Percentiles rank a stretch among this genome's conserved stretches.
These are phyloP conservation scores for Begonia peltatifolia DNA, from an alignment of 306 rosid genomes.

Conservation along the genomic window DNA sequence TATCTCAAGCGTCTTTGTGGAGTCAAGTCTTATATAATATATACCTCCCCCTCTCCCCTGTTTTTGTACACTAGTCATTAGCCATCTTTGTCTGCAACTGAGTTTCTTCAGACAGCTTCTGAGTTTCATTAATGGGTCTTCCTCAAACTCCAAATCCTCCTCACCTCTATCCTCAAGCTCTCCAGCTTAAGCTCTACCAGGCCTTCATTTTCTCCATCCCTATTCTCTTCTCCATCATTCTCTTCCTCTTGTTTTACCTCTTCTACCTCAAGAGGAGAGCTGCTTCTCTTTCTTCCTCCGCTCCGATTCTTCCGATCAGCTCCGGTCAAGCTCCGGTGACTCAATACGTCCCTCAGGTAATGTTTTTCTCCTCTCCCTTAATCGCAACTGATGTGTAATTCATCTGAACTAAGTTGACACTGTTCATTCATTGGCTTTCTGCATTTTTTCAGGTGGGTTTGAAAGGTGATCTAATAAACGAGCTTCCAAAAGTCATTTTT, in stretches of 20 bases:
- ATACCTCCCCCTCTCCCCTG: background rate
- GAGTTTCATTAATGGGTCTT: slow-evolving; percentile 21
- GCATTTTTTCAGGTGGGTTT: slow-evolving; percentile 38
- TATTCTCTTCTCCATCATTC: slow-evolving; percentile 63
- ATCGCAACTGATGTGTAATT: background rate
- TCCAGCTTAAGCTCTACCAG: slow-evolving; percentile 75
- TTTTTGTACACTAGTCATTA: background rate
- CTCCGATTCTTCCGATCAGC: slow-evolving; percentile 24
- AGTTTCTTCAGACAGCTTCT: background rate
- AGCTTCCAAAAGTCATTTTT: slow-evolving; percentile 48
- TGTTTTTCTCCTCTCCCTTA: background rate
- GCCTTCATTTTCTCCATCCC: slow-evolving; percentile 94
- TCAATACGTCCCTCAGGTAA: slow-evolving; percentile 31
- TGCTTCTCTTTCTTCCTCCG: slow-evolving; percentile 34
- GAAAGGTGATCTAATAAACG: slow-evolving; percentile 39
- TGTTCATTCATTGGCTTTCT: background rate
- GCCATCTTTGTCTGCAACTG: background rate
- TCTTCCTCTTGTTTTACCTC: slow-evolving; percentile 60
- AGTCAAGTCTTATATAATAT: background rate
- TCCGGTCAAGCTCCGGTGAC: slow-evolving; percentile 12
- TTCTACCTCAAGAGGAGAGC: slow-evolving; percentile 86
- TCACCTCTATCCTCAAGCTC: slow-evolving; percentile 58
- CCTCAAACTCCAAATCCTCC: slow-evolving; percentile 42
- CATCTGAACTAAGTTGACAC: background rate
- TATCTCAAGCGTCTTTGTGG: background rate